A percentile compares a stretch with the other conserved stretches of the same genome.
phyloP scores from a whole-genome alignment of 1,284 basidiomycete genomes.

The Schizophyllum amplum region DNA sequence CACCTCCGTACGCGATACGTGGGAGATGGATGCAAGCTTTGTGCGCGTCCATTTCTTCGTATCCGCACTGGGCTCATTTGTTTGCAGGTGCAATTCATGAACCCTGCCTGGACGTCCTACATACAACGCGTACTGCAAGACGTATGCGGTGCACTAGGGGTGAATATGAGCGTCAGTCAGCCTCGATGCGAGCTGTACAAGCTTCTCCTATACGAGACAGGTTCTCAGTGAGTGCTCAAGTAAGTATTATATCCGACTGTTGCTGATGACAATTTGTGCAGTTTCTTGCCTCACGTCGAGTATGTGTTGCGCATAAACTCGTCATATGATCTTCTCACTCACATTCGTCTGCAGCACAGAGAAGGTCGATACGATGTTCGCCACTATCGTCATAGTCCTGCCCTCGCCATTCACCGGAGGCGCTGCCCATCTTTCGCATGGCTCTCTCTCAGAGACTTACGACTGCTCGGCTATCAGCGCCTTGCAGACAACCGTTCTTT shows the following conservation, averaged over 20 bases:
- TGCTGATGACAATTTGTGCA: conserved; percentile 8
- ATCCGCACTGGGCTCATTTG: background rate
- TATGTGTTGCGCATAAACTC: conserved; percentile 9
- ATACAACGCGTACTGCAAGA: conserved; percentile 19
- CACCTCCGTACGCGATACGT: conserved; percentile 31
- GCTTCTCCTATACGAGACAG: conserved; percentile 35
- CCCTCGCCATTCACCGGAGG: conserved; percentile 37
- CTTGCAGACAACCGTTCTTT: conserved; percentile 26
- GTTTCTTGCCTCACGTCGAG: conserved; percentile 23
- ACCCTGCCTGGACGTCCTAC: conserved; percentile 25
- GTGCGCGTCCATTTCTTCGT: background rate
- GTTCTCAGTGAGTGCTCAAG: conserved; percentile 31
- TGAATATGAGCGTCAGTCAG: conserved; percentile 14
- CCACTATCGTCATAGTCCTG: conserved; percentile 34
- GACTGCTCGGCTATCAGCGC: conserved; percentile 24
- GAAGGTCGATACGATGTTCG: conserved; percentile 35
- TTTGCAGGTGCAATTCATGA: conserved; percentile 19
- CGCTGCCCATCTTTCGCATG: conserved; percentile 30
- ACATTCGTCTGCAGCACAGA: conserved; percentile 23
- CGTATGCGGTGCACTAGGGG: conserved; percentile 28
- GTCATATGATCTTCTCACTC: background rate
- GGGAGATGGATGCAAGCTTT: conserved; percentile 27
- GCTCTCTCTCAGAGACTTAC: conserved; percentile 19
- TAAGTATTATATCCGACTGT: background rate
- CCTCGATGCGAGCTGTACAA: conserved; percentile 35